Evolutionary conservation across 129 eudicot genomes (phyloP).

Genomic region (Tagetes patula): DNA sequence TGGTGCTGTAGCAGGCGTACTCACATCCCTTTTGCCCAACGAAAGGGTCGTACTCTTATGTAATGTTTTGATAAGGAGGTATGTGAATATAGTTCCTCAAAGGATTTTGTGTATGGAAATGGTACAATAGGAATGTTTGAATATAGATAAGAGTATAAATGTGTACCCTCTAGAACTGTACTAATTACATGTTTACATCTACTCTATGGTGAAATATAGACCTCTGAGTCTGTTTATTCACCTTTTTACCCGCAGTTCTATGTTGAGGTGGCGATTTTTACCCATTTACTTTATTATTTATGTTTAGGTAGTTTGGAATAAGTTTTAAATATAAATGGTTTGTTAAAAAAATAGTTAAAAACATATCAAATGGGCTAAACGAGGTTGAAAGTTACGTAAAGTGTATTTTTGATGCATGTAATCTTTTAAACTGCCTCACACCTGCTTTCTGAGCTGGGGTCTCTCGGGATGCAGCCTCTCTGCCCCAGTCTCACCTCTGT

Average conservation of each 20-base stretch:
- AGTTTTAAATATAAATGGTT: background rate
- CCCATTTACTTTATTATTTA: background rate
- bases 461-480: too few species aligned
- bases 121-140: background rate
- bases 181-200: conserved; percentile 1
- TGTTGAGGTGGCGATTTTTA: conserved; percentile 5
- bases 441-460: too few species aligned
- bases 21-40: conserved; percentile 70
- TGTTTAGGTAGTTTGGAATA: background rate
- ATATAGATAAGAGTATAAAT: background rate
- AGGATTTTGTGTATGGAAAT: background rate
- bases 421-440: background rate
- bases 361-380: conserved; percentile 7
- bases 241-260: conserved; percentile 14
- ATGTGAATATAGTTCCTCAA: background rate
- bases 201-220: background rate
- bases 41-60: conserved; percentile 84
- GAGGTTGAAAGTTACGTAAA: background rate
- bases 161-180: background rate
- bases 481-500: too few species aligned
- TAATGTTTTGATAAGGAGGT: conserved; percentile 86
- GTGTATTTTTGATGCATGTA: background rate
- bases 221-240: conserved; percentile 4
- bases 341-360: background rate
- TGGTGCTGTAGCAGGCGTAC: conserved; percentile 61